Base-by-base conservation (phyloP, 805 yeast species). In the Metschnikowia arizonensis region DNA sequence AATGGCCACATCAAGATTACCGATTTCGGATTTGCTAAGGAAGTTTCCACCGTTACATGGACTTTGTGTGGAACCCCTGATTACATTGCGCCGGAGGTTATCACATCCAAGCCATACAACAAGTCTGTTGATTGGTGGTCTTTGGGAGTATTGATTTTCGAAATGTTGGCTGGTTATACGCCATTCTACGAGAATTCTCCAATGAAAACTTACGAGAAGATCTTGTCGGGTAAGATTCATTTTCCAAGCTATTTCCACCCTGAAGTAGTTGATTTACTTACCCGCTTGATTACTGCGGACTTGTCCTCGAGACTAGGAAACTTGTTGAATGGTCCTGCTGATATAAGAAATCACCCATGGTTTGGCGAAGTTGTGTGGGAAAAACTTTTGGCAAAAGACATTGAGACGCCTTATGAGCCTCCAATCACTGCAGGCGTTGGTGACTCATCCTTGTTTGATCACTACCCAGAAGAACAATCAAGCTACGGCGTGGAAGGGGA, bases 71-170 rank as follows among this genome's bases (percentile, higher is more conserved):
- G 83, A 39, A 79, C 83, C 1, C 83, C 83, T 0, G 83, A 79
- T 61, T 79, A 79, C 58, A 79, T 79, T 44, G 83, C 83, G 0
- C 83, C 83, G 3, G 83, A 79, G 56, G 83, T 79, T n/a, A 79
- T 79, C 21, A 78, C 83, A 3, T 77, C 81, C 9, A 76, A 78
- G 53, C 82, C 83, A 2, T 79, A 79, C 61, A 79, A 79, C 60
- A 78, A 78, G 55, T 74, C 81, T 2, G 83, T 79, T 19, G 83
- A 79, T 60, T 79, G 83, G 83, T 79, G 83, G 83, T 76, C 81
- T 1, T 72, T 79, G 51, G 83, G 83, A 24, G 77, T 79, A 17
- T 67, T 79, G 47, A 78, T 79, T 33, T 79, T 72, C 54, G 83
- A 79, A 63, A 79, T 79, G 83, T 63, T 79, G 48, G 77, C 81